Base-by-base conservation (phyloP, 1,284 basidiomycete genomes). In the Microstroma glucosiphilum region DNA sequence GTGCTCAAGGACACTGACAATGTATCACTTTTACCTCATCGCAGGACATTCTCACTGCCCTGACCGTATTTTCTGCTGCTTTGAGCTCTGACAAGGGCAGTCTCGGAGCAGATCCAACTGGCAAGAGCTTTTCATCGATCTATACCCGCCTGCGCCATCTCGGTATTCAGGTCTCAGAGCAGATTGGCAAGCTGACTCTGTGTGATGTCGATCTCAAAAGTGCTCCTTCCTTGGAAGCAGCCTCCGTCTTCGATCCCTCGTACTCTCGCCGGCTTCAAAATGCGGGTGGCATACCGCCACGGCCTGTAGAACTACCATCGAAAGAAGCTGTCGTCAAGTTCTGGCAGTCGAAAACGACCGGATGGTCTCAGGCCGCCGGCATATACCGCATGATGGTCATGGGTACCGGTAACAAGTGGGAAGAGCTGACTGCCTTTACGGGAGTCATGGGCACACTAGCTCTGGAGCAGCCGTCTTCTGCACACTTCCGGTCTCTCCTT, bases 401-500 rank as follows among this genome's bases (percentile, higher is more conserved):
- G 21, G 25, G 15, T 26, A 25, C 19, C 15, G 51, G 21, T 8
- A 25, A 15, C 13, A 21, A 54, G 26, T 54, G 51, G 51, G 51
- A 8, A 2, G 25, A 15, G 51, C n/a, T 54, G 21, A 19, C 21
- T 6, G 26, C 21, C 13, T 25, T 54, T 6, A 6, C 15, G 13
- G n/a, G 17, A 15, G 26, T 25, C 51, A 21, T 3, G 21, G 51
- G 51, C 19, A 25, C 19, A 15, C 12, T 23, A 12, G 70, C 60
- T 40, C 69, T 69, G 56, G 30, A 48, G 15, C 15, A 61, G 6
- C 58, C 62, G 1, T 57, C 60, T 15, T 60, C 59, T 19, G 62
- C 70, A 0, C 69, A 70, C 51, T 43, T 69, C 1, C 65, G 70
- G 9, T 68, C 69, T 0, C 46, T 72, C 17, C 53, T 56, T 46